Evolutionary conservation across 2,329 filamentous ascomycete species (phyloP), one percentile per base, ranked within the genome.

Genomic region (Cladobotryum mycophilum): DNA sequence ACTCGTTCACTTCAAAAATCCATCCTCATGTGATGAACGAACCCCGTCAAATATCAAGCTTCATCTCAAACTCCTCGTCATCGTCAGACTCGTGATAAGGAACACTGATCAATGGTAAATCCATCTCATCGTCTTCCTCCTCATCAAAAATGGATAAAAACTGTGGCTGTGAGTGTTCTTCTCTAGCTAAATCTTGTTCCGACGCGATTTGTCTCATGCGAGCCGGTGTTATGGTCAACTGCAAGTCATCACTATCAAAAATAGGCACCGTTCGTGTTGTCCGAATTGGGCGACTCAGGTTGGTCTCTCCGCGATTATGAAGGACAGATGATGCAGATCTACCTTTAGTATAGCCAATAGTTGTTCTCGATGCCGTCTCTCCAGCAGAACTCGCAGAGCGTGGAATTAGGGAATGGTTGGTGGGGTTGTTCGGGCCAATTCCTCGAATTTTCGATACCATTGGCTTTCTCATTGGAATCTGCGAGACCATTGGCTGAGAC

Each of bases 271-370:
- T 22, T 15, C 35, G 44, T 43, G 37, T 45, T 41, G 41, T n/a
- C 14, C 36, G 18, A 3, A 17, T 8, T 22, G 45, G 25, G 13
- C 18, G 47, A n/a, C 17, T 20, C 3, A 52, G 48, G 5, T 8
- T 36, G 9, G 43, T 51, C 45, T 47, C 30, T 41, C 52, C 55
- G 9, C 59, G 59, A 22, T 55, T 61, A 13, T 70, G 70, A 30
- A 79, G 61, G 40, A 76, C 66, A 0, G 74, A 74, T 1, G 74
- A 76, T 4, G 76, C 72, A 4, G 73, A 73, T 34, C 88, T 81
- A 34, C 91, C 90, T 65, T 86, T 89, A 50, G 81, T 88, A 64
- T 95, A 96, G 14, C 91, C 91, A 40, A 96, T 78, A 0, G 90
- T 96, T 49, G 82, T 91, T 55, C 84, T 82, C 2, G 90, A 95